A percentile compares a stretch with the other conserved stretches of the same genome.
These are phyloP conservation scores for Mycotypha africana DNA, from an alignment of 371 early-diverging fungal species.

Conservation along the genomic window DNA sequence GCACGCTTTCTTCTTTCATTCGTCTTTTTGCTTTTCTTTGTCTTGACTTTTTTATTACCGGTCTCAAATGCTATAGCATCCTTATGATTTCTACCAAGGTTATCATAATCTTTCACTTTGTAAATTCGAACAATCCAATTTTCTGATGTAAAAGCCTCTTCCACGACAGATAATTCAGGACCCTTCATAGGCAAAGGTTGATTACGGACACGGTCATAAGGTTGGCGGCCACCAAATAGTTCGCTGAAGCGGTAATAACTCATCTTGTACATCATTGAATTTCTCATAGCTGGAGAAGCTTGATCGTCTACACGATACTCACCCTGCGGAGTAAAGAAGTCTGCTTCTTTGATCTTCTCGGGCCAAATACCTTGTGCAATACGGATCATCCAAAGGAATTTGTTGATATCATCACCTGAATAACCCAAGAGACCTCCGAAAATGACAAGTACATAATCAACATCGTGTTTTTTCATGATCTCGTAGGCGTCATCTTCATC, in stretches of 20 bases:
- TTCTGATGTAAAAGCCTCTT: conserved; percentile 89
- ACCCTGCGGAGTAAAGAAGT: conserved; percentile 85
- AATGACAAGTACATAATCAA: conserved; percentile 93
- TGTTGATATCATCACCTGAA: conserved; percentile 99
- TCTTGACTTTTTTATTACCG: conserved; percentile 46
- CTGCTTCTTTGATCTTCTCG: conserved; percentile 80
- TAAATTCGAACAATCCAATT: conserved; percentile 97
- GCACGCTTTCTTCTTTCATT: conserved; percentile 39
- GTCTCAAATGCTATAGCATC: conserved; percentile 62
- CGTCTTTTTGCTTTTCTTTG: conserved; percentile 34
- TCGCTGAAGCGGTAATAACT: conserved; percentile 92
- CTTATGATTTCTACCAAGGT: conserved; percentile 76
- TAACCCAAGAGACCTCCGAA: conserved; percentile 96
- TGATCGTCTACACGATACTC: conserved; percentile 92
- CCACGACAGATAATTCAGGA: conserved; percentile 79
- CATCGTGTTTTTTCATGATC: conserved; percentile 88
- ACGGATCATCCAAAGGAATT: conserved; percentile 99
- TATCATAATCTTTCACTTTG: conserved; percentile 91
- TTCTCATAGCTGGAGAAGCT: conserved; percentile 86
- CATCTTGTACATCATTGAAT: conserved; percentile 95
- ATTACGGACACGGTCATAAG: conserved; percentile 87
- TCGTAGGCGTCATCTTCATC: conserved; percentile 89
- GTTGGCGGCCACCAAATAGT: conserved; percentile 71
- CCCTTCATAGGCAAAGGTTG: conserved; percentile 68
- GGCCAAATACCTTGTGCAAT: conserved; percentile 97